A percentile compares a stretch with the other conserved stretches of the same genome.
phyloP scores from a whole-genome alignment of 2,329 filamentous ascomycete genomes.

The Botrytis hyacinthi region DNA sequence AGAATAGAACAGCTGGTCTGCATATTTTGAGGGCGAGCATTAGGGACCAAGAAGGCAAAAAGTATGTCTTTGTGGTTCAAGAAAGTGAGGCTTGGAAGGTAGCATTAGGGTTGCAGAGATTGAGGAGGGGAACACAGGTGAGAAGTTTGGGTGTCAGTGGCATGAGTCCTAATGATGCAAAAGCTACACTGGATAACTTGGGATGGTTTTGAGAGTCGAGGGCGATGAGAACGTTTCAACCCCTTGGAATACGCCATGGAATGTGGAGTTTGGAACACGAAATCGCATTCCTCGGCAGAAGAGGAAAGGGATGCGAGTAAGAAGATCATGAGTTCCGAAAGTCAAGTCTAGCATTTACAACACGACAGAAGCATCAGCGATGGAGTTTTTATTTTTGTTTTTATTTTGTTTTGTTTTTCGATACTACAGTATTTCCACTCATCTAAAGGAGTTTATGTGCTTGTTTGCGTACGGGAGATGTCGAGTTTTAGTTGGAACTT shows the following conservation, averaged over 20 bases:
- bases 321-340: not conserved
- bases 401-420: constrained; percentile 6
- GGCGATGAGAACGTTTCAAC: not conserved
- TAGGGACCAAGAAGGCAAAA: constrained; percentile 64
- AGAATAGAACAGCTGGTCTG: constrained; percentile 54
- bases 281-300: not conserved
- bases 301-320: not conserved
- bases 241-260: constrained; percentile 20
- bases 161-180: constrained; percentile 54
- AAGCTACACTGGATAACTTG: constrained; percentile 55
- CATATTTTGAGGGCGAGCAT: constrained; percentile 64
- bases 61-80: constrained; percentile 62
- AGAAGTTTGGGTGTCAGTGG: constrained; percentile 57
- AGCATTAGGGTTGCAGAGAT: constrained; percentile 56
- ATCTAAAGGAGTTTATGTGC: not conserved
- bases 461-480: not conserved
- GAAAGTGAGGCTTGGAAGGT: constrained; percentile 70
- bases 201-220: constrained; percentile 43
- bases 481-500: not conserved
- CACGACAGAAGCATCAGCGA: constrained; percentile 30
- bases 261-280: not conserved
- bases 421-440: not conserved
- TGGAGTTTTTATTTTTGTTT: constrained; percentile 26
- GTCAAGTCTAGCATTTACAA: constrained; percentile 8
- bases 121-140: constrained; percentile 60